Conservation (phyloP, 352 stramenopile genomes). For the Globisporangium spiculum region DNA sequence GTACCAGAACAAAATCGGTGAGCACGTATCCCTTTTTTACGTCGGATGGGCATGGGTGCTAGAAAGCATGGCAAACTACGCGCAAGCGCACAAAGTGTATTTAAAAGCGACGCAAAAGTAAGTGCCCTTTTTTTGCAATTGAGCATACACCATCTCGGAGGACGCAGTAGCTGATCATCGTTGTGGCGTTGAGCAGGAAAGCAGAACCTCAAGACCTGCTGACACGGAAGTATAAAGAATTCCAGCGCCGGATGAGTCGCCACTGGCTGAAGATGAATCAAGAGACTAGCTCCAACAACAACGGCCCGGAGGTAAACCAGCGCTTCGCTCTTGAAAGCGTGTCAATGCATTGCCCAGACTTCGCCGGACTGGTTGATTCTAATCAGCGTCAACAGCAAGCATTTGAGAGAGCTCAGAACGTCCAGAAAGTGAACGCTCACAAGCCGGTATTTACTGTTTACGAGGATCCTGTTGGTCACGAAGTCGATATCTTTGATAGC, state of each 20-base stretch:
- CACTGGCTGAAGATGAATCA: slow-evolving; percentile 75
- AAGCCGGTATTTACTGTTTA: slow-evolving; percentile 87
- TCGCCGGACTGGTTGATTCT: slow-evolving; percentile 52
- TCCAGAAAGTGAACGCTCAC: slow-evolving; percentile 60
- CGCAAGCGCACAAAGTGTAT: slow-evolving; percentile 85
- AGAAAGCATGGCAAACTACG: slow-evolving; percentile 78
- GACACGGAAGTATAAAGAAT: slow-evolving; percentile 77
- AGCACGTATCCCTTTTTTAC: slow-evolving; percentile 80
- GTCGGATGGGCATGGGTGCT: slow-evolving; percentile 83
- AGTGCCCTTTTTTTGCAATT: slow-evolving; percentile 13
- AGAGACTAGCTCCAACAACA: slow-evolving; percentile 23
- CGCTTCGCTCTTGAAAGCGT: slow-evolving; percentile 64
- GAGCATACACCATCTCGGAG: not conserved
- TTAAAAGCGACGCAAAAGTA: slow-evolving; percentile 86
- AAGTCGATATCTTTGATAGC: slow-evolving; percentile 58
- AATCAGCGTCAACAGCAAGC: slow-evolving; percentile 68
- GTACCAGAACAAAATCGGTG: slow-evolving; percentile 85
- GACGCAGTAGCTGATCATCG: not conserved
- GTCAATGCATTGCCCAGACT: slow-evolving; percentile 41
- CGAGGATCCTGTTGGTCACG: slow-evolving; percentile 52
- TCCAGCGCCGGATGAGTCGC: slow-evolving; percentile 79
- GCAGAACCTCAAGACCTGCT: slow-evolving; percentile 65
- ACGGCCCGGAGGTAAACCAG: slow-evolving; percentile 41
- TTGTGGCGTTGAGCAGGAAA: slow-evolving; percentile 36
- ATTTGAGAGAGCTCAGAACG: slow-evolving; percentile 46